phyloP scores from a whole-genome alignment of 148 eudicot species.

The Linanthus parryae region DNA sequence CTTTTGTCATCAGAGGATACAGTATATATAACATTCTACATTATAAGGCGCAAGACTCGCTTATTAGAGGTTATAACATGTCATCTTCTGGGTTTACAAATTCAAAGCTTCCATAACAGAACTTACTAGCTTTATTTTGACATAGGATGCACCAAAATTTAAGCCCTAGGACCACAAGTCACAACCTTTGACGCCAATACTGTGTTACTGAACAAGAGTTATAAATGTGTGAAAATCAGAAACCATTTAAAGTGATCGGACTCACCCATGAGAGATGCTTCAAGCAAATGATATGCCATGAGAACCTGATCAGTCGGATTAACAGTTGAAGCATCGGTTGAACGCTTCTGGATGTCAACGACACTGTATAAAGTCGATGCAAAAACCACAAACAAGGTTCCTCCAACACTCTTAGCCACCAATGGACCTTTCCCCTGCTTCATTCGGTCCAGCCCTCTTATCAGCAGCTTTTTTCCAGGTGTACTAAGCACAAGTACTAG shows the following conservation, averaged over 20 bases:
- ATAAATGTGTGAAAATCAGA: not conserved
- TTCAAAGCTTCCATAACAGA: not conserved
- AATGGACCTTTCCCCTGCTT: slow-evolving; percentile 9
- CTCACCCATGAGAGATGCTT: slow-evolving; percentile 16
- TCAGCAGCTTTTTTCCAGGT: slow-evolving; percentile 4
- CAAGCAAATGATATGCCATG: slow-evolving; percentile 8
- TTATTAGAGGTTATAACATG: too few relatives aligned
- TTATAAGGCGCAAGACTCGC: too few relatives aligned
- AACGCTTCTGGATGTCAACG: slow-evolving; percentile 3
- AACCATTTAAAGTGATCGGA: not conserved
- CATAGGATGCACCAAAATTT: not conserved
- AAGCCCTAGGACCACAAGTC: not conserved
- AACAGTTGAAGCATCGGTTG: slow-evolving; percentile 1
- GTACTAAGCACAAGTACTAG: slow-evolving; percentile 7
- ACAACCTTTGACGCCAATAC: not conserved
- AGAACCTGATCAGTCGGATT: slow-evolving; percentile 20
- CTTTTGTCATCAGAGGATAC: too few relatives aligned
- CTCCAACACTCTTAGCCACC: slow-evolving; percentile 8
- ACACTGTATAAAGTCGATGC: slow-evolving; percentile 5
- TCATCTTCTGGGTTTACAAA: not conserved
- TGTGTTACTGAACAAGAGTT: not conserved
- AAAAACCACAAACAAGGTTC: slow-evolving; percentile 7
- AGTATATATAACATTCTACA: too few relatives aligned
- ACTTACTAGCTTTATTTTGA: not conserved
- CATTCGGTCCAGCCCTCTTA: slow-evolving; percentile 11